Evolutionary conservation across 2,329 filamentous ascomycete genomes (phyloP).

Genomic region (Fusarium sp.): DNA sequence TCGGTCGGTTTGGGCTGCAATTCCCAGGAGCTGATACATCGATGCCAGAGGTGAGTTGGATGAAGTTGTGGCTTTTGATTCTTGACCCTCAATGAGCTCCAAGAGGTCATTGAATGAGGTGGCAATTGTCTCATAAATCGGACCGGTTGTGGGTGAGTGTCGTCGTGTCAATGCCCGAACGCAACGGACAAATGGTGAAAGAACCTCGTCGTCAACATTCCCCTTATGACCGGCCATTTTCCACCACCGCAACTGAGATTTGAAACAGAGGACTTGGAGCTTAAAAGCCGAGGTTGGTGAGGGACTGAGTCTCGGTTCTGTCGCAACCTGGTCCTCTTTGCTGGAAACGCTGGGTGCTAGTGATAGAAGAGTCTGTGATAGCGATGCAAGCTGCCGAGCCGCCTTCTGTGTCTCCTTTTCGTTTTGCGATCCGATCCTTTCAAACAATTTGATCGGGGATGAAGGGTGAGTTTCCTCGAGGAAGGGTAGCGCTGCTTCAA

Average conservation of each 20-base stretch:
- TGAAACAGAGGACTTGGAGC: slow-evolving; percentile 69
- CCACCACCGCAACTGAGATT: slow-evolving; percentile 71
- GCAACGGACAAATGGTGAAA: slow-evolving; percentile 70
- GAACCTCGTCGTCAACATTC: slow-evolving; percentile 68
- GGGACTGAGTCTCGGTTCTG: slow-evolving; percentile 62
- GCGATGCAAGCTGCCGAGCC: slow-evolving; percentile 69
- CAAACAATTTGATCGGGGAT: slow-evolving; percentile 66
- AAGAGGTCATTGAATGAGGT: slow-evolving; percentile 46
- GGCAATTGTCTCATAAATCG: slow-evolving; percentile 50
- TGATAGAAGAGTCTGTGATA: slow-evolving; percentile 70
- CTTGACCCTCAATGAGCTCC: slow-evolving; percentile 47
- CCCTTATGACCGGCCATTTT: slow-evolving; percentile 65
- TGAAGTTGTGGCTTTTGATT: slow-evolving; percentile 47
- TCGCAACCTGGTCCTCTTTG: slow-evolving; percentile 65
- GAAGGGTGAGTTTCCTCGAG: slow-evolving; percentile 61
- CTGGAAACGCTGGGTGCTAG: slow-evolving; percentile 72
- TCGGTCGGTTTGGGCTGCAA: slow-evolving; percentile 56
- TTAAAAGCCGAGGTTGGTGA: slow-evolving; percentile 65
- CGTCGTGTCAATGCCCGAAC: slow-evolving; percentile 67
- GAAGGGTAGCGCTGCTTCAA: slow-evolving; percentile 64
- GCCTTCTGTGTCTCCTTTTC: slow-evolving; percentile 63
- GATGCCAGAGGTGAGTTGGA: slow-evolving; percentile 55
- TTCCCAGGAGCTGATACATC: slow-evolving; percentile 62
- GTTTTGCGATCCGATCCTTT: slow-evolving; percentile 54
- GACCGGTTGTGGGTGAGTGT: slow-evolving; percentile 49